Evolutionary conservation across 2,329 filamentous ascomycete genomes (phyloP), one percentile per base, ranked within the genome.

Genomic region (Fulvia fulva): DNA sequence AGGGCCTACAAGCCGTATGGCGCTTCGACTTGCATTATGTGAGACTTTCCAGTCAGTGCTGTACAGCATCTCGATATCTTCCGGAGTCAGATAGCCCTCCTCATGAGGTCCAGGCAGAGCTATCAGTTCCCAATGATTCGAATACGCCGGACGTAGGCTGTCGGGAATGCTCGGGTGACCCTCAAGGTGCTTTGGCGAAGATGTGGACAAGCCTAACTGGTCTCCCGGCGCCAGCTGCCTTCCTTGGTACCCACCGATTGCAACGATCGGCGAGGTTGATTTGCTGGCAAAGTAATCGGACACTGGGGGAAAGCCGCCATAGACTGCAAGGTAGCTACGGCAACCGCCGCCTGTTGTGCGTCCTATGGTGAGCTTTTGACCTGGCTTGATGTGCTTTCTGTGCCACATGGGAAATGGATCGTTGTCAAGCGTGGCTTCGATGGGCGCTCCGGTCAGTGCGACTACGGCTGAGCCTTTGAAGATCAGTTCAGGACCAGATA

Each of bases 171-270:
- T 71, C 11, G 77, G 55, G 60, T 74, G 55, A 28, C 58, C 62
- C 46, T 67, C 64, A 7, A 72, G 59, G 5, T 65, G 59, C 1
- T 72, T 64, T 14, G 77, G 77, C 1, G 76, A 45, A 0, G 75
- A 66, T n/a, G 73, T 74, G 1, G 67, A 67, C 12, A 83, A 75
- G 2, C 76, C 72, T 1, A 85, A 70, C 12, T 83, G 69, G 63
- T 85, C 83, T 1, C 83, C 81, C 1, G 81, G 74, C 2, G 79
- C 77, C 22, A 86, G 74, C 43, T 77, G 75, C 49, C 84, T 75
- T 5, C 83, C 83, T 69, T 87, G 83, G 46, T 83, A 82, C 0
- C 84, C 84, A 23, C 84, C 84, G 21, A 86, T 79, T 0, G 76
- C 79, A 16, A 85, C 79, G 51, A 82, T 74, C 1, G 84, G 83